A percentile compares a stretch with the other conserved stretches of the same genome.
Conservation (phyloP, 169 alveolate genomes). For the Cryptosporidium muris region DNA sequence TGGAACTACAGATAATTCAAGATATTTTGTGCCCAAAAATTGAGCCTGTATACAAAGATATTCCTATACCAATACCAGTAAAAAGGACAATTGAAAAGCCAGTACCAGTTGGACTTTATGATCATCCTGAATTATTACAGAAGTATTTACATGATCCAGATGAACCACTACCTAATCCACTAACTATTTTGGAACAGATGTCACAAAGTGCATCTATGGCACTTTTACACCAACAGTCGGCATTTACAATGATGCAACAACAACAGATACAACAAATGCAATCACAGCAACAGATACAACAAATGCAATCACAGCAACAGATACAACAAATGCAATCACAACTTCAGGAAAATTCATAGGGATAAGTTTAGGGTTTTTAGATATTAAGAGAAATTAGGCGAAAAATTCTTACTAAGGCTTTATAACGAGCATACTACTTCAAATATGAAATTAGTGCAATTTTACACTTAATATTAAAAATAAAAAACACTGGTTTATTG, state of each 20-base stretch:
- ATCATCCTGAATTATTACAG: constrained; percentile 63
- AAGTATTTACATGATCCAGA: constrained; percentile 61
- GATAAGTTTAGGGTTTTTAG: not conserved
- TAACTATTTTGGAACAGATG: constrained; percentile 62
- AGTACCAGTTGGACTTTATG: constrained; percentile 79
- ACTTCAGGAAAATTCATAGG: not conserved
- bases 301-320: not conserved
- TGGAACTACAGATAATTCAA: constrained; percentile 89
- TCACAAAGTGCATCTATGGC: constrained; percentile 54
- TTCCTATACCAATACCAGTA: constrained; percentile 91
- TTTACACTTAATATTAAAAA: too few species aligned
- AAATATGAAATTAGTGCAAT: too few species aligned
- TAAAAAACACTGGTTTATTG: too few species aligned
- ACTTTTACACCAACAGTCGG: not conserved
- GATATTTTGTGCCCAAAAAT: constrained; percentile 88
- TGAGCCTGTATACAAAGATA: constrained; percentile 88
- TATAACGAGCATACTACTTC: too few species aligned
- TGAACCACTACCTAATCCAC: constrained; percentile 65
- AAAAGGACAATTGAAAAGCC: constrained; percentile 90
- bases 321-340: too few species aligned
- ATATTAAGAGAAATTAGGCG: not conserved
- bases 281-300: constrained; percentile 1
- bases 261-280: constrained; percentile 1
- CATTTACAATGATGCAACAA: constrained; percentile 31
- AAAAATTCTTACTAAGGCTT: too few species aligned